Evolutionary conservation across 208 protist genomes (phyloP).

Genomic region (Crithidia mellificae): DNA sequence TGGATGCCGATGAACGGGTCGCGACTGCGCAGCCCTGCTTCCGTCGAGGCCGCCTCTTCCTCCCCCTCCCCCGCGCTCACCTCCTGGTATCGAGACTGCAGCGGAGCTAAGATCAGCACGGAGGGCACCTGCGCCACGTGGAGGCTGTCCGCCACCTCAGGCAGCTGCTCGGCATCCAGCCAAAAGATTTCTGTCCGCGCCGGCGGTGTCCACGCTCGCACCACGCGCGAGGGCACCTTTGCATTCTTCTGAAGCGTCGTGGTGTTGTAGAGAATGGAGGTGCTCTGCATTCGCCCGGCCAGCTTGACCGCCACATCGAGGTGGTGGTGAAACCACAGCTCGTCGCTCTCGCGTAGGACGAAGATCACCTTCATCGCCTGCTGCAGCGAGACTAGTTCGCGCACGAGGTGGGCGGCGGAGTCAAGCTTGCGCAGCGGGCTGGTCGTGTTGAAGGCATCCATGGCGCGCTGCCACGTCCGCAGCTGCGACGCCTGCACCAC

Average conservation of each 20-base stretch:
- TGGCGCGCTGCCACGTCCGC: conserved; percentile 20
- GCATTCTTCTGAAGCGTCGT: conserved; percentile 1
- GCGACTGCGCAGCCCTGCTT: conserved; percentile 11
- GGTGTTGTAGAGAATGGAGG: conserved; percentile 28
- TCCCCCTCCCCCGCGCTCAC: conserved; percentile 2
- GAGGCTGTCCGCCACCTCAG: conserved; percentile 29
- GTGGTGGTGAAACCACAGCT: conserved; percentile 41
- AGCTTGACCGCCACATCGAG: conserved; percentile 33
- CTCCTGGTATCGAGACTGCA: conserved; percentile 24
- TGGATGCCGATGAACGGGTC: conserved; percentile 35
- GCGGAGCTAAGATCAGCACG: conserved; percentile 29
- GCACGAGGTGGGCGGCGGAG: conserved; percentile 27
- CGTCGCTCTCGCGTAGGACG: conserved; percentile 51
- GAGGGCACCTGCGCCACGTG: conserved; percentile 37
- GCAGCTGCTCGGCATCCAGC: conserved; percentile 50
- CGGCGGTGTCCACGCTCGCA: conserved; percentile 19
- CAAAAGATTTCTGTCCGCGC: conserved; percentile 39
- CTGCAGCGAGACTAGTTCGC: conserved; percentile 33
- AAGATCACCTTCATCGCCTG: conserved; percentile 41
- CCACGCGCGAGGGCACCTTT: conserved; percentile 20
- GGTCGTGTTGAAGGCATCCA: conserved; percentile 20
- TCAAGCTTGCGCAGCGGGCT: conserved; percentile 41
- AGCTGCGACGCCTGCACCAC: conserved; percentile 8
- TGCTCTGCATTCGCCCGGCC: conserved; percentile 22
- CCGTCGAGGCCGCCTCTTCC: conserved; percentile 2